Base-by-base conservation (phyloP, 495 filamentous ascomycete species). In the Annulohypoxylon stygium region DNA sequence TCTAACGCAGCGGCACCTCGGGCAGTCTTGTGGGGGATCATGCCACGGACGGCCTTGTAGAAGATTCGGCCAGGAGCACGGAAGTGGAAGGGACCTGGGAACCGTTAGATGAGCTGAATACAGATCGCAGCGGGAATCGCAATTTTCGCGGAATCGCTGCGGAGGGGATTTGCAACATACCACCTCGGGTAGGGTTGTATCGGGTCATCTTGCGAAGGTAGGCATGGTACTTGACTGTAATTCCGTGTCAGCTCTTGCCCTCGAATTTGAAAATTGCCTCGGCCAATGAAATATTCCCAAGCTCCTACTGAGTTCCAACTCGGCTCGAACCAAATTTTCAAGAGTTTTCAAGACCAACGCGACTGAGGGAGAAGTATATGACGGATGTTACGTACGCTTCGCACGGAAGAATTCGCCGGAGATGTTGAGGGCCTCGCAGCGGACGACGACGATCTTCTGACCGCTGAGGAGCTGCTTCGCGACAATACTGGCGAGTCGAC, bases 361-460 rank as follows among this genome's bases (percentile, higher is more conserved):
- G 41, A 43, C 54, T 10, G 55, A 57, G 61, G 54, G 68, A 58
- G 61, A 30, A 2, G 30, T 4, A 2, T 30, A 30, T 30, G 30
- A 30, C 45, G 54, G 70, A 4, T 47, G 43, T 55, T 83, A 95
- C 96, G 86, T 97, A 99, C 96, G 91, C 90, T 99, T 99, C 79
- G 95, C 91, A 81, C 96, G 93, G 91, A 98, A 99, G 93, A 99
- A 99, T 88, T 98, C 96, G 87, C 96, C 96, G 78, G 96, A 99
- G 90, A 99, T 98, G 90, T 98, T 98, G 81, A 99, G 90, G 80
- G 92, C 93, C 86, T 99, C 96, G 88, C 93, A 97, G 88, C 96
- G 93, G 82, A 99, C 97, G 71, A 99, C 91, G 73, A 97, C 95
- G 85, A 99, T 95, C 91, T 98, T 97, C 89, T 98, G 97, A 82